Conservation (phyloP, 2,329 filamentous ascomycete species). For the Grosmannia penicillata region DNA sequence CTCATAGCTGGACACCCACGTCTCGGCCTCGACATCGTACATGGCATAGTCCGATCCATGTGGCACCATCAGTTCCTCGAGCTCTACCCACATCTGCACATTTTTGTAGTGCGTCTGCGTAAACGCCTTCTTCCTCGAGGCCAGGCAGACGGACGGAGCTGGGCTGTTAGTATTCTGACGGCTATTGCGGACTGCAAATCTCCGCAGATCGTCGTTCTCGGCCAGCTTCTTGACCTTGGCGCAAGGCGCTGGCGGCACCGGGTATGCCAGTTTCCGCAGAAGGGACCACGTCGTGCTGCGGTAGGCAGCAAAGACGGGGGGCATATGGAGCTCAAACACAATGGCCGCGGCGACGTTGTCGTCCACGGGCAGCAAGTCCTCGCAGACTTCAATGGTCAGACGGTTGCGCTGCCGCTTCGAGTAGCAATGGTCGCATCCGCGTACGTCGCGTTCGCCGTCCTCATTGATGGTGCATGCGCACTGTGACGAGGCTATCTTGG, state of each 20-base stretch:
- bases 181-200: too few species aligned
- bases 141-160: conserved; percentile 1
- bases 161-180: too few species aligned
- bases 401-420: conserved; percentile 14
- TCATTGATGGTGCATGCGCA: conserved; percentile 18
- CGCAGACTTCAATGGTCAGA: conserved; percentile 22
- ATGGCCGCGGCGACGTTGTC: conserved; percentile 17
- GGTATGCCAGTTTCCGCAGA: conserved; percentile 15
- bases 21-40: conserved; percentile 23
- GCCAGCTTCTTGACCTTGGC: background rate
- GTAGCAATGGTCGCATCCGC: conserved; percentile 21
- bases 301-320: conserved; percentile 19
- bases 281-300: conserved; percentile 27
- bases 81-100: conserved; percentile 22
- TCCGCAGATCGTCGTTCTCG: conserved; percentile 7
- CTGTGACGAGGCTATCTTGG: conserved; percentile 13
- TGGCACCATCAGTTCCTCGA: conserved; percentile 26
- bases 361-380: conserved; percentile 23
- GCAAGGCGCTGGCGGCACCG: background rate
- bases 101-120: conserved; percentile 29
- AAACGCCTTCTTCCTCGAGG: conserved; percentile 7
- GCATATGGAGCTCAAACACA: conserved; percentile 26
- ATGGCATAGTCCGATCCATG: conserved; percentile 32
- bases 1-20: conserved; percentile 22
- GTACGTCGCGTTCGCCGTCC: conserved; percentile 12